Percentiles rank a stretch among this genome's conserved stretches.
Conservation (phyloP, 176 grass and related monocot genomes). For the Pontederia crassipes region DNA sequence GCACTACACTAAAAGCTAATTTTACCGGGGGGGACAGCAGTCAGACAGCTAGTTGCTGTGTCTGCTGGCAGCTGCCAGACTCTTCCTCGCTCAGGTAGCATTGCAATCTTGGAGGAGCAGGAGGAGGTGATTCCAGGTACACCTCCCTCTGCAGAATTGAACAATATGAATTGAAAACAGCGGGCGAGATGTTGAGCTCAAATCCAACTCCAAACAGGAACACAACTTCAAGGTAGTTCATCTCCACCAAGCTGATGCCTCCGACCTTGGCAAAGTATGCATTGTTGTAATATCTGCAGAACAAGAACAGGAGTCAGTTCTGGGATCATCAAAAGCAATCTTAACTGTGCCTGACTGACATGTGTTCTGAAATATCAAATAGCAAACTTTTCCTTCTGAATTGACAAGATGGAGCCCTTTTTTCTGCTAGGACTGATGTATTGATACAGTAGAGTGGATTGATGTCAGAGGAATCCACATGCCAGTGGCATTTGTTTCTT, state of each 20-base stretch:
- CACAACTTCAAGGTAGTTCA: conserved; percentile 96
- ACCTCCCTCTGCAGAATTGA: conserved; percentile 78
- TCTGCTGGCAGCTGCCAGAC: conserved; percentile 30
- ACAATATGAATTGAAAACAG: conserved; percentile 72
- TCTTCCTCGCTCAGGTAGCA: conserved; percentile 52
- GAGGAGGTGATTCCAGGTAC: conserved; percentile 42
- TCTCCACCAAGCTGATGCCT: conserved; percentile 86
- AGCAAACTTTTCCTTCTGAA: too few relatives aligned
- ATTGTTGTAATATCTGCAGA: conserved; percentile 91
- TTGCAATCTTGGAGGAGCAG: conserved; percentile 23
- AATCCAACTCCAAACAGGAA: conserved; percentile 92
- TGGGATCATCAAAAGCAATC: not conserved
- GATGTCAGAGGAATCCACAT: too few relatives aligned
- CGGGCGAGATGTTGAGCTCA: conserved; percentile 85
- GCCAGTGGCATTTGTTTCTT: too few relatives aligned
- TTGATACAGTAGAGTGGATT: too few relatives aligned
- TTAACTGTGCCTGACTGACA: too few relatives aligned
- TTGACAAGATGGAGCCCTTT: too few relatives aligned
- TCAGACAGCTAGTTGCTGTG: conserved; percentile 67
- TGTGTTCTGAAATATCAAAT: too few relatives aligned
- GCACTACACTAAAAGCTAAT: too few relatives aligned
- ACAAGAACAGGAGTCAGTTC: not conserved
- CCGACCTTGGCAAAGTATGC: conserved; percentile 97
- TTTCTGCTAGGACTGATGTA: too few relatives aligned
- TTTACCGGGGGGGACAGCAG: too few relatives aligned